Conservation (phyloP, 2,329 filamentous ascomycete species). For the Fusarium illudens region DNA sequence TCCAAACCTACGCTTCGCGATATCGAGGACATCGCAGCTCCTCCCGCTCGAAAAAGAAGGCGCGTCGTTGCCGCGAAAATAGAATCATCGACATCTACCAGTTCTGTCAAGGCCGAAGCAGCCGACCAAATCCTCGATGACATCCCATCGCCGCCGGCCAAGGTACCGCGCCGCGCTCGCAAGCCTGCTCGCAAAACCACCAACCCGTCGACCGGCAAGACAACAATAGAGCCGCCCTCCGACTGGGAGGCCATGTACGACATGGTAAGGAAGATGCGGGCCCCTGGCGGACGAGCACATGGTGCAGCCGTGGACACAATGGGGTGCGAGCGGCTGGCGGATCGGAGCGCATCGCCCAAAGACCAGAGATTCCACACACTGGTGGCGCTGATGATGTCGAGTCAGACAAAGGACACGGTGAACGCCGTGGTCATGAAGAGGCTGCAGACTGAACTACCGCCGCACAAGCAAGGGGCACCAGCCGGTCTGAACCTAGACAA, state of each 20-base stretch:
- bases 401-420: slow-evolving; percentile 92
- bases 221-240: slow-evolving; percentile 66
- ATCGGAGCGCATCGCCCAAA: slow-evolving; percentile 56
- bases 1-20: slow-evolving; percentile 48
- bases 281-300: slow-evolving; percentile 61
- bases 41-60: slow-evolving; percentile 44
- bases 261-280: slow-evolving; percentile 79
- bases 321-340: slow-evolving; percentile 85
- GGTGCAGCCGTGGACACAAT: slow-evolving; percentile 95
- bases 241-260: slow-evolving; percentile 88
- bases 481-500: slow-evolving; percentile 76
- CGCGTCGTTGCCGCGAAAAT: slow-evolving; percentile 35
- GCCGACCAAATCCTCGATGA: slow-evolving; percentile 40
- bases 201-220: slow-evolving; percentile 52
- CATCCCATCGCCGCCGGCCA: slow-evolving; percentile 39
- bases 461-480: slow-evolving; percentile 54
- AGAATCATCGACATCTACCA: slow-evolving; percentile 21
- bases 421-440: slow-evolving; percentile 84
- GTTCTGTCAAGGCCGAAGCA: slow-evolving; percentile 52
- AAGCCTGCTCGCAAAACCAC: slow-evolving; percentile 58
- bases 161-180: slow-evolving; percentile 47
- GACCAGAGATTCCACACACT: slow-evolving; percentile 85
- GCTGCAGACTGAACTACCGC: slow-evolving; percentile 77
- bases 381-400: slow-evolving; percentile 87
- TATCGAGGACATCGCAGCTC: slow-evolving; percentile 64